Evolutionary conservation across 352 stramenopile species (phyloP).

Genomic region (Phytophthora melonis): DNA sequence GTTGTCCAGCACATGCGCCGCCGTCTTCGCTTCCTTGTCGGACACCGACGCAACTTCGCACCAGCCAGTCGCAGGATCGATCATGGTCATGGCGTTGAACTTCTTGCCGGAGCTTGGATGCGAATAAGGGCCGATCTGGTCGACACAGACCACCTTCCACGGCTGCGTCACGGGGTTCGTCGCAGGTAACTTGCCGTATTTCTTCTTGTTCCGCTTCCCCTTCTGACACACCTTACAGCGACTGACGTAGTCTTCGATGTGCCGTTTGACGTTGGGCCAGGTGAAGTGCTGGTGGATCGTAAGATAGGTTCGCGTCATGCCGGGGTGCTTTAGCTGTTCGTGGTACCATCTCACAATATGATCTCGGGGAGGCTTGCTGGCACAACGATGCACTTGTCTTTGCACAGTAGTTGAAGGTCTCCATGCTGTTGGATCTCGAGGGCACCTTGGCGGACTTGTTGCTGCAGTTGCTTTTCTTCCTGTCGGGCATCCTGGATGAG

Average conservation of each 20-base stretch:
- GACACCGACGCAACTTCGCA: not conserved
- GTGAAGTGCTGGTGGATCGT: not conserved
- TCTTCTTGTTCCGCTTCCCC: not conserved
- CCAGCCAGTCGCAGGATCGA: not conserved
- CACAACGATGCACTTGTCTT: not conserved
- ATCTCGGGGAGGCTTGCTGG: not conserved
- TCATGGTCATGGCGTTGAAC: not conserved
- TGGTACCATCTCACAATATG: not conserved
- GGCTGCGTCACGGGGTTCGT: not conserved
- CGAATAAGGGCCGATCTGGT: not conserved
- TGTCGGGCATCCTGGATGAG: not conserved
- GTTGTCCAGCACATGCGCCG: not conserved
- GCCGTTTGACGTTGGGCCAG: not conserved
- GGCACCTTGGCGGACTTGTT: not conserved
- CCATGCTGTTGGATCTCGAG: not conserved
- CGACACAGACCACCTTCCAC: not conserved
- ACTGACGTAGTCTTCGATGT: not conserved
- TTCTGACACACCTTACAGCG: not conserved
- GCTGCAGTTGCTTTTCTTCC: not conserved
- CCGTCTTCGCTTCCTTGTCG: not conserved
- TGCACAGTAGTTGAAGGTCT: not conserved
- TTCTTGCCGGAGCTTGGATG: not conserved
- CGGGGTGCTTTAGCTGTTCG: not conserved
- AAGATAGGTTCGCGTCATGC: not conserved
- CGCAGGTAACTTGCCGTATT: not conserved